A percentile compares a stretch with the other conserved stretches of the same genome.
phyloP scores from a whole-genome alignment of 176 grass and related monocot genomes.

The Miscanthus lutarioriparius region DNA sequence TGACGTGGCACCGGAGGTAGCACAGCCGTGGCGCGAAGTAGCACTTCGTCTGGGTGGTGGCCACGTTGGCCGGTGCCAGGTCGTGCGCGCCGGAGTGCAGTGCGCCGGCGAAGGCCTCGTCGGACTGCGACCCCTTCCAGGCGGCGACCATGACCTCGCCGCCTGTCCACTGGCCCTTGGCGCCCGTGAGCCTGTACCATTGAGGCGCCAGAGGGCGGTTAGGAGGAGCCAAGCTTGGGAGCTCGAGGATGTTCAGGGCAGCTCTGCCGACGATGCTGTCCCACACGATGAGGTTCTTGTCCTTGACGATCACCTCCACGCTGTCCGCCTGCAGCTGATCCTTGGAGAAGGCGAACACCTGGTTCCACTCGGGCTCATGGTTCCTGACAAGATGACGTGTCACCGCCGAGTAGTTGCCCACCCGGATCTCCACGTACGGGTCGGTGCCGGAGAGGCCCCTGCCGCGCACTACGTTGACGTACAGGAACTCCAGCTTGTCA shows the following conservation, averaged over 20 bases:
- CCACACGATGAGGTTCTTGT: background rate
- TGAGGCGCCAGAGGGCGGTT: background rate
- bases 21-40: slow-evolving; percentile 41
- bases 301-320: background rate
- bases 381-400: background rate
- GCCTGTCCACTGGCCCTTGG: background rate
- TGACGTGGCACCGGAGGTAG: slow-evolving; percentile 48
- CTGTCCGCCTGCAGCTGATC: background rate
- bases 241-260: background rate
- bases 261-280: background rate
- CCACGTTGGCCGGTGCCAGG: background rate
- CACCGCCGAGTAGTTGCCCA: background rate
- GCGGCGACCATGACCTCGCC: slow-evolving; percentile 21
- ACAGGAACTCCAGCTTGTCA: slow-evolving; percentile 7
- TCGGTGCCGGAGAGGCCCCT: background rate
- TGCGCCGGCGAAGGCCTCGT: slow-evolving; percentile 17
- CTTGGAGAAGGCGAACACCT: slow-evolving; percentile 22
- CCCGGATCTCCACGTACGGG: slow-evolving; percentile 1
- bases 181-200: background rate
- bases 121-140: slow-evolving; percentile 11
- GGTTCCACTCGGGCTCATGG: background rate
- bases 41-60: slow-evolving; percentile 13
- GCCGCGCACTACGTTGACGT: background rate
- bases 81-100: background rate
- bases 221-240: background rate